Base-by-base conservation (phyloP, 768 basidiomycete genomes). In the Auricularia cornea region DNA sequence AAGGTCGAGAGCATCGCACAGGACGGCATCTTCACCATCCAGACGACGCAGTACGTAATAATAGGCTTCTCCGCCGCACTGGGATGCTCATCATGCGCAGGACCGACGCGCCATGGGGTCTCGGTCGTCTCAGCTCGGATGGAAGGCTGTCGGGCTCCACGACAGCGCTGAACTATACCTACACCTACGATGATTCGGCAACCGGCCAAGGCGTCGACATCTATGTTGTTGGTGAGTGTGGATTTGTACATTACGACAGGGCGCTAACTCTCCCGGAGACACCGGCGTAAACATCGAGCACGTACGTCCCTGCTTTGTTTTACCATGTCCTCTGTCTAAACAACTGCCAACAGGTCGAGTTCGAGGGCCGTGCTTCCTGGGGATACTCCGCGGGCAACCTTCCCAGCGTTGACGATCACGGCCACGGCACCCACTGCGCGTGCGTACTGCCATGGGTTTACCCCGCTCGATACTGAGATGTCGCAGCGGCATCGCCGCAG, bases 311-410 rank as follows among this genome's bases (percentile, higher is more conserved):
- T 23, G 60, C 3, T 20, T 10, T 20, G 14, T 8, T 59, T 30
- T 3, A 41, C 6, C 20, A 6, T 57, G 33, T 31, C 12, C 14
- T 35, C 41, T 59, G 29, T 23, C 23, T n/a, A n/a, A n/a, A n/a
- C n/a, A n/a, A n/a, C n/a, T n/a, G n/a, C n/a, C n/a, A n/a, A n/a
- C 65, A 78, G 77, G 60, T 52, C 20, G 68, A 77, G 62, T 81
- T 81, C 62, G 76, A 71, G 62, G 79, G 78, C 3, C 78, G 80
- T 40, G 80, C 79, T 18, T 65, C 61, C 18, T 79, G 75, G 75
- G 80, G 54, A 8, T 57, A 28, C 44, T 12, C 44, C 26, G 54
- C 30, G 10, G 28, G 54, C 54, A 57, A 18, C 40, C 64, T 56
- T 31, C 65, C 65, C 64, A 54, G 68, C 35, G 69, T 69, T 51